These are phyloP conservation scores for Candida coleopterorum DNA, from an alignment of 805 yeast genomes.

Conservation along the genomic window DNA sequence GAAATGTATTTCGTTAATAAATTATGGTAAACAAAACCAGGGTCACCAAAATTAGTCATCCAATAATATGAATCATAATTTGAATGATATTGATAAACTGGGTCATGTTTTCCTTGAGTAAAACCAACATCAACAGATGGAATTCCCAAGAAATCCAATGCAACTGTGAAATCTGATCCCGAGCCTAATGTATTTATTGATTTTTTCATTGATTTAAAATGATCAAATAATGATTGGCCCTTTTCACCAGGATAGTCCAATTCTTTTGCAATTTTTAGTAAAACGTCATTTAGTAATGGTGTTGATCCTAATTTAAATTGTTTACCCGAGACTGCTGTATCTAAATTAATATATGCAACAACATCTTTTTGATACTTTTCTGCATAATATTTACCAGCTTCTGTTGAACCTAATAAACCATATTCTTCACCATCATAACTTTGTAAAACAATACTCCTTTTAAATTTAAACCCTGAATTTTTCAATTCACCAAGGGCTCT, in stretches of 20 bases:
- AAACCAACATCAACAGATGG: slow-evolving; percentile 54
- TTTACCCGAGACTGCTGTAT: slow-evolving; percentile 50
- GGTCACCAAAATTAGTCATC: slow-evolving; percentile 50
- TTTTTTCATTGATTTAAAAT: slow-evolving; percentile 36
- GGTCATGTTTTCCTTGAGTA: slow-evolving; percentile 31
- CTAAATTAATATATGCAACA: slow-evolving; percentile 49
- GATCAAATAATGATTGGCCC: slow-evolving; percentile 43
- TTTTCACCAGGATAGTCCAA: slow-evolving; percentile 40
- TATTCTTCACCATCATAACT: slow-evolving; percentile 45
- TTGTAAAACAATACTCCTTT: slow-evolving; percentile 34
- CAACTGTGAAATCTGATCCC: slow-evolving; percentile 53
- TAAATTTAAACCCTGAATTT: slow-evolving; percentile 32
- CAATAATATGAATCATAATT: slow-evolving; percentile 55
- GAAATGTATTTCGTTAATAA: slow-evolving; percentile 59
- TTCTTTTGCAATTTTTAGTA: slow-evolving; percentile 41
- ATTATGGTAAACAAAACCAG: slow-evolving; percentile 49
- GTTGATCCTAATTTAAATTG: slow-evolving; percentile 45
- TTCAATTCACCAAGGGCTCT: slow-evolving; percentile 38
- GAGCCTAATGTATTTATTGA: slow-evolving; percentile 42
- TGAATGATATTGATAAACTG: slow-evolving; percentile 56
- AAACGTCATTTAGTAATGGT: slow-evolving; percentile 49
- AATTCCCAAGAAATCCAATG: slow-evolving; percentile 63
- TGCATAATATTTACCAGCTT: slow-evolving; percentile 47
- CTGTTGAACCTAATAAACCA: slow-evolving; percentile 53
- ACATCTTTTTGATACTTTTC: slow-evolving; percentile 36